Conservation (phyloP, 2,329 filamentous ascomycete species). For the Pezicula radicicola region DNA sequence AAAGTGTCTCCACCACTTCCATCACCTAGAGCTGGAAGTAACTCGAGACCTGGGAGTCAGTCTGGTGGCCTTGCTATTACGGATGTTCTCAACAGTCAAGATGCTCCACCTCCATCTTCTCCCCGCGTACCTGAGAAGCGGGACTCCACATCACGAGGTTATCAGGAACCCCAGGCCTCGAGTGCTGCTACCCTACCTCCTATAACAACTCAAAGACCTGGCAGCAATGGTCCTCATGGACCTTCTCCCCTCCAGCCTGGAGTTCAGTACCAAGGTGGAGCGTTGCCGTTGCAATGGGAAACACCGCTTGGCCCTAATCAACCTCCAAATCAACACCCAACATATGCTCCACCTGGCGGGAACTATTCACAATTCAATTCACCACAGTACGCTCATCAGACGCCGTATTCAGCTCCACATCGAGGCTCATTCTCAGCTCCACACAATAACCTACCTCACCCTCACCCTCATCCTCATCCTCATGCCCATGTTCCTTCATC, state of each 20-base stretch:
- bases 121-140: slow-evolving; percentile 8
- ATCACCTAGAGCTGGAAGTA: too few species aligned
- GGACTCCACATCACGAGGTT: slow-evolving; percentile 5
- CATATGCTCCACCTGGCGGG: slow-evolving; percentile 7
- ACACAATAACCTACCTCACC: slow-evolving; percentile 18
- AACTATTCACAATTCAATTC: slow-evolving; percentile 6
- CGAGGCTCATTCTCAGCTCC: slow-evolving; percentile 22
- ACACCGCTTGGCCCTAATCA: slow-evolving; percentile 17
- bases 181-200: slow-evolving; percentile 9
- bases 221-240: slow-evolving; percentile 18
- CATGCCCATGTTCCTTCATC: slow-evolving; percentile 28
- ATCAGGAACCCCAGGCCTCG: neutral
- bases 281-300: slow-evolving; percentile 20
- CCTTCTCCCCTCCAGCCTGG: slow-evolving; percentile 23
- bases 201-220: slow-evolving; percentile 10
- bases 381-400: slow-evolving; percentile 8
- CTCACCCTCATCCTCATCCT: slow-evolving; percentile 22
- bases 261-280: slow-evolving; percentile 9
- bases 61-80: slow-evolving; percentile 22
- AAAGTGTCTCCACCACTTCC: slow-evolving; percentile 7
- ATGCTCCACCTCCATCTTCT: slow-evolving; percentile 11
- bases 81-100: slow-evolving; percentile 21
- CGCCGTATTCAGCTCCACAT: slow-evolving; percentile 7
- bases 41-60: slow-evolving; percentile 1
- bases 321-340: slow-evolving; percentile 11